Evolutionary conservation across 2,329 filamentous ascomycete species (phyloP).

Genomic region (Chaetothyriales sp.): DNA sequence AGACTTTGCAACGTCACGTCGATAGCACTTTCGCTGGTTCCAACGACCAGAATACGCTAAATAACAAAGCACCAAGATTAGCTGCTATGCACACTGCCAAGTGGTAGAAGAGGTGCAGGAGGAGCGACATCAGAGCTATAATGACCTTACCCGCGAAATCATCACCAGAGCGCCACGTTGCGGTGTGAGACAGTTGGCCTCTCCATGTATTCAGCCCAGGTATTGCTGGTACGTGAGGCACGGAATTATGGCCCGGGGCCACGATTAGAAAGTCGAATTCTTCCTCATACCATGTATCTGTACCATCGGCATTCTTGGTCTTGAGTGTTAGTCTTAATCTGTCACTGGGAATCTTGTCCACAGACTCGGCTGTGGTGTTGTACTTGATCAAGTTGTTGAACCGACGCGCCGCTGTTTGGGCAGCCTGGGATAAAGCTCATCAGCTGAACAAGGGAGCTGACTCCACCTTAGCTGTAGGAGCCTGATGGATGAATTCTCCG

Average conservation of each 20-base stretch:
- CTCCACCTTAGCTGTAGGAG: no score
- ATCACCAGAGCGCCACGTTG: background rate
- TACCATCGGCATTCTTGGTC: background rate
- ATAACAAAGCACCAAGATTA: no score
- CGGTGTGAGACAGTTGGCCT: background rate
- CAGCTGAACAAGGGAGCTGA: no score
- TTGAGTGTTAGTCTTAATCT: background rate
- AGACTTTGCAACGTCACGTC: background rate
- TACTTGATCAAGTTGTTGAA: background rate
- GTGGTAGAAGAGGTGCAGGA: no score
- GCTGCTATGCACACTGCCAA: background rate
- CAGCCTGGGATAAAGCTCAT: background rate
- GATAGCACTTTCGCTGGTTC: slow-evolving; percentile 1
- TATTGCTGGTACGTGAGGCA: background rate
- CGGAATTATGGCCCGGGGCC: background rate
- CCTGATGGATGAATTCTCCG: no score
- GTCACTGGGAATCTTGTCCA: background rate
- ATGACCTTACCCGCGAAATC: background rate
- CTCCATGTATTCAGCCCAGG: background rate
- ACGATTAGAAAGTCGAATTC: slow-evolving; percentile 1
- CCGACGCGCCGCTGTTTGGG: background rate
- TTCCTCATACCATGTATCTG: background rate
- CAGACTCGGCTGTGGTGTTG: background rate
- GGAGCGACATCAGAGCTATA: background rate
- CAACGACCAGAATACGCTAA: background rate